Evolutionary conservation across 2,329 filamentous ascomycete genomes (phyloP), one percentile per base, ranked within the genome.

Genomic region (Nothomitra cinnamomea): DNA sequence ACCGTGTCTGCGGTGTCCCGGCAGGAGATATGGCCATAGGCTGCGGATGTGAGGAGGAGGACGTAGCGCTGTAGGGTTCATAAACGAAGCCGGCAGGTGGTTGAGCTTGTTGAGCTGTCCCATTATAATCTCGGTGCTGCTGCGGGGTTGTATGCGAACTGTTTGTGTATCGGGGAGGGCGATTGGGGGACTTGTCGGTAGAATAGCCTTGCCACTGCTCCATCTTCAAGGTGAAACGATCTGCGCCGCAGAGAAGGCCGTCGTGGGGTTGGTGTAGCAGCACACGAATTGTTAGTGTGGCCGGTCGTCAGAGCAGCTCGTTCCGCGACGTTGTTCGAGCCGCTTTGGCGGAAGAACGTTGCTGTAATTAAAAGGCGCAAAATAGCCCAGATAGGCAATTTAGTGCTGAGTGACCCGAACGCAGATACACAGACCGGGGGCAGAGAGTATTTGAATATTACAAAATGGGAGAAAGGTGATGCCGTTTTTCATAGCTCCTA

Each of bases 31-130:
- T 38, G 17, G 28, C 45, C 42, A 52, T 43, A n/a, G 53, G 32
- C 35, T 52, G 42, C 15, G 28, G n/a, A 21, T 49, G 45, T 12
- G 52, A 49, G 5, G 45, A 22, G 2, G 42, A 51, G 2, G 45
- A 36, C 19, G 52, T 24, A 8, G 52, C n/a, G 21, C 54, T 42
- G 45, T 54, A 54, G 25, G 43, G 22, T n/a, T 54, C 53, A 35
- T 54, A 52, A 21, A 19, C 25, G 48, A 54, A 51, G 24, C 47
- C 53, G 25, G 43, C 43, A 3, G 53, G 53, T 17, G 53, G 43
- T 25, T 54, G 53, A 41, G 28, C 21, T 22, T 54, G 53, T 32
- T 53, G 52, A 25, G 12, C 25, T 22, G 52, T 45, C 21, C 40
- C 52, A 24, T 45, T 53, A 43, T 43, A 48, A 15, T 53, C 52